Percentiles rank a stretch among this genome's conserved stretches.
Conservation (phyloP, 257 asterid species). For the Sherardia arvensis region DNA sequence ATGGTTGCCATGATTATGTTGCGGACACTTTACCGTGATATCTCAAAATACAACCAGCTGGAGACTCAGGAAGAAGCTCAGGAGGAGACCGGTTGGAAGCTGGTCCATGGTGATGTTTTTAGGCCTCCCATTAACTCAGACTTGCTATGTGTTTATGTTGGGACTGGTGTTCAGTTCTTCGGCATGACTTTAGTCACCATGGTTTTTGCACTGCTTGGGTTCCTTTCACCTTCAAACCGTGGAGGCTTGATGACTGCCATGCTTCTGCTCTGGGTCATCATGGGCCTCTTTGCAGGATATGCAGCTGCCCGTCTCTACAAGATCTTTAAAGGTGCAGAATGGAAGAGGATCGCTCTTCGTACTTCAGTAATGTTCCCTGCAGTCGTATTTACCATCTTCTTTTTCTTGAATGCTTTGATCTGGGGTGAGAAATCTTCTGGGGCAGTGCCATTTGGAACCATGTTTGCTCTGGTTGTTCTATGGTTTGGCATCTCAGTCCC, state of each 20-base stretch:
- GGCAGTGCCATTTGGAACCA: conserved; percentile 87
- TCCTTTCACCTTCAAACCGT: conserved; percentile 85
- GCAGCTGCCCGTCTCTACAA: conserved; percentile 81
- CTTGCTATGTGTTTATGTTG: conserved; percentile 68
- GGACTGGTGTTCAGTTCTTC: conserved; percentile 77
- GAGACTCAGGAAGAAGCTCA: conserved; percentile 96
- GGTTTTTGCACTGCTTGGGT: conserved; percentile 76
- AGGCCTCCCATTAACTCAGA: conserved; percentile 80
- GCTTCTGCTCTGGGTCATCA: conserved; percentile 88
- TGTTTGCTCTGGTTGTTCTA: conserved; percentile 65
- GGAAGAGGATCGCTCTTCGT: conserved; percentile 75
- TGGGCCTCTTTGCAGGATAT: conserved; percentile 86
- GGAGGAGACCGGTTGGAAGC: conserved; percentile 95
- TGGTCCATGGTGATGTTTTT: conserved; percentile 88
- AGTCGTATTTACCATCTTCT: conserved; percentile 48
- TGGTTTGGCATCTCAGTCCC: conserved; percentile 92
- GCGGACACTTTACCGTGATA: conserved; percentile 80
- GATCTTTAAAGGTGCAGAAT: conserved; percentile 81
- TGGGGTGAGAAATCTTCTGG: conserved; percentile 93
- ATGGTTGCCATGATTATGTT: conserved; percentile 95
- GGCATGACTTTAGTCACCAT: conserved; percentile 79
- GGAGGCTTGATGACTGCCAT: conserved; percentile 91
- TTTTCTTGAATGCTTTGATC: conserved; percentile 63
- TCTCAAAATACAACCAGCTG: conserved; percentile 74
- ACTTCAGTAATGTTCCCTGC: conserved; percentile 82